phyloP scores from a whole-genome alignment of 345 rosid genomes.

The Eucalyptus melliodora region DNA sequence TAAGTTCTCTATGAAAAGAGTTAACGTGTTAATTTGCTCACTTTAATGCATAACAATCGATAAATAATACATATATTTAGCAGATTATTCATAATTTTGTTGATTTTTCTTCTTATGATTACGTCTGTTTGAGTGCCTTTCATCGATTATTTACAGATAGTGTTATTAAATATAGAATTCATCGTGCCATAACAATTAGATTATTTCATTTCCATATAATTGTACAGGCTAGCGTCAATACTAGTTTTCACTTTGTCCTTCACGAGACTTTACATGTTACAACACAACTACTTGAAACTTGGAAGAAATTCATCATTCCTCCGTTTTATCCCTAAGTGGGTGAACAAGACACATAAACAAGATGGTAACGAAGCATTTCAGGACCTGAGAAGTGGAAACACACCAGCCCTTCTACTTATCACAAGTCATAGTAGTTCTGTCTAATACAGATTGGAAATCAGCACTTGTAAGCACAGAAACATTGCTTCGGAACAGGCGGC shows the following conservation, averaged over 20 bases:
- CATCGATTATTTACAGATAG: not conserved
- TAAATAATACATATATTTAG: not conserved
- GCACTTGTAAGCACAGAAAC: slow-evolving; percentile 20
- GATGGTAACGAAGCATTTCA: not conserved
- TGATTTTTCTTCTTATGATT: not conserved
- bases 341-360: not conserved
- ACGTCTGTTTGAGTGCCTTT: not conserved
- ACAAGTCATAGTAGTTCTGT: not conserved
- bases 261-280: not conserved
- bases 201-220: not conserved
- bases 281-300: not conserved
- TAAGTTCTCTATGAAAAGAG: not conserved
- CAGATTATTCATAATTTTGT: not conserved
- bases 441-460: not conserved
- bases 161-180: not conserved
- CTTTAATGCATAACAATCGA: not conserved
- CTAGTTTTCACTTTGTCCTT: not conserved
- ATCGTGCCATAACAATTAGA: not conserved
- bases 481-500: slow-evolving; percentile 17
- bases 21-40: not conserved
- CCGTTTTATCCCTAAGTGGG: not conserved
- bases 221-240: not conserved
- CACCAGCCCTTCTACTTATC: not conserved
- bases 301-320: not conserved
- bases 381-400: not conserved